Percentiles rank a stretch among this genome's conserved stretches.
Evolutionary conservation across 2,329 filamentous ascomycete species (phyloP).

Genomic region (Venturia pyrina): DNA sequence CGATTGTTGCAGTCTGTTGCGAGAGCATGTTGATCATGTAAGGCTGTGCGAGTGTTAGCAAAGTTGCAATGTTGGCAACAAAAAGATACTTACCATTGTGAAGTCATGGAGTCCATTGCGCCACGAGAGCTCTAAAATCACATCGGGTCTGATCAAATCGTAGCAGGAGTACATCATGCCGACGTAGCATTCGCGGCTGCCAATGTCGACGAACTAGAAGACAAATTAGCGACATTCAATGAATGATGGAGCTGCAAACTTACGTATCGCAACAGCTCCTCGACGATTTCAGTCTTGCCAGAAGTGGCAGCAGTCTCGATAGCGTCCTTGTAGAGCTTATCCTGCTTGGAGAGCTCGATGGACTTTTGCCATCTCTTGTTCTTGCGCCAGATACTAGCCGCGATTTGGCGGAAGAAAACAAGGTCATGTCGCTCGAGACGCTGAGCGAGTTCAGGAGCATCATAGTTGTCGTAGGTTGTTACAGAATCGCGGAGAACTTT

Average conservation of each 20-base stretch:
- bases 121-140: conserved; percentile 95
- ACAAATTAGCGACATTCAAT: conserved; percentile 24
- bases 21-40: conserved; percentile 99
- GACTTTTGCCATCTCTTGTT: conserved; percentile 99
- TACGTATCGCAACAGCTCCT: conserved; percentile 93
- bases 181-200: conserved; percentile 98
- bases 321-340: conserved; percentile 98
- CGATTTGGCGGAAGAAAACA: conserved; percentile 98
- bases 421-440: conserved; percentile 95
- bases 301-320: conserved; percentile 96
- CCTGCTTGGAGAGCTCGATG: conserved; percentile 93
- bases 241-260: conserved; percentile 38
- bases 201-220: conserved; percentile 89
- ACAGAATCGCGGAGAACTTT: conserved; percentile 97
- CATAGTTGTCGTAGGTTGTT: conserved; percentile 98
- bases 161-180: conserved; percentile 99
- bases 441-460: conserved; percentile 82
- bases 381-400: conserved; percentile 97
- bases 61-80: neutral
- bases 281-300: conserved; percentile 80
- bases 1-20: conserved; percentile 80
- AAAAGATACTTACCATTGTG: conserved; percentile 57
- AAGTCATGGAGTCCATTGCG: conserved; percentile 90
- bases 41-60: conserved; percentile 37
- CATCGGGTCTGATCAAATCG: conserved; percentile 85